Evolutionary conservation across 352 stramenopile genomes (phyloP).

Genomic region (Phytopythium boreale): DNA sequence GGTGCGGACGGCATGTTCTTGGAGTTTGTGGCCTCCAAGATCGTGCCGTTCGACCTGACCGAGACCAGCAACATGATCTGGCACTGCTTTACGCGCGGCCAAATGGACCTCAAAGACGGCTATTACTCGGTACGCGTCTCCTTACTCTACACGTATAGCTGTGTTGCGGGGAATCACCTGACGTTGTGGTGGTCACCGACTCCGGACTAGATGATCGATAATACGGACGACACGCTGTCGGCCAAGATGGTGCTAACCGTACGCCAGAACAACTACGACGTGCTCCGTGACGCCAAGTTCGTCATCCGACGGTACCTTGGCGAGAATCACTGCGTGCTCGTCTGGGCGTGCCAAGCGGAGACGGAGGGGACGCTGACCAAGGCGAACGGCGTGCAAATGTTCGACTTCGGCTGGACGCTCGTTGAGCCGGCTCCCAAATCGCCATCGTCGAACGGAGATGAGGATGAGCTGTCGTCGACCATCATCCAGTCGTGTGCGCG

Average conservation of each 20-base stretch:
- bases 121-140: constrained; percentile 23
- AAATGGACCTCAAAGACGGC: constrained; percentile 23
- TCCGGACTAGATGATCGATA: constrained; percentile 14
- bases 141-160: neutral
- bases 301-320: constrained; percentile 19
- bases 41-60: constrained; percentile 22
- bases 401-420: constrained; percentile 20
- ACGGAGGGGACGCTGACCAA: constrained; percentile 22
- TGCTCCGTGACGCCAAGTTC: constrained; percentile 26
- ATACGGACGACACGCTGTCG: constrained; percentile 23
- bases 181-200: neutral
- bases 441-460: neutral
- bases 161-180: neutral
- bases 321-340: constrained; percentile 20
- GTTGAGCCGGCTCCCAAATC: constrained; percentile 1
- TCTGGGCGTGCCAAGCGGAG: constrained; percentile 26
- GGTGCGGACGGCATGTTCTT: constrained; percentile 27
- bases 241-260: constrained; percentile 30
- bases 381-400: constrained; percentile 18
- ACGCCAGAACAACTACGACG: constrained; percentile 17
- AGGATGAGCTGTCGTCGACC: constrained; percentile 8
- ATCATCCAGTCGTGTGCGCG: constrained; percentile 28
- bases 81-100: constrained; percentile 17
- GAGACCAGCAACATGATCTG: constrained; percentile 19
- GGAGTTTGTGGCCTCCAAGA: constrained; percentile 24